These are phyloP conservation scores for Wickerhamiella kazuoi DNA, from an alignment of 805 yeast genomes.

Conservation along the genomic window DNA sequence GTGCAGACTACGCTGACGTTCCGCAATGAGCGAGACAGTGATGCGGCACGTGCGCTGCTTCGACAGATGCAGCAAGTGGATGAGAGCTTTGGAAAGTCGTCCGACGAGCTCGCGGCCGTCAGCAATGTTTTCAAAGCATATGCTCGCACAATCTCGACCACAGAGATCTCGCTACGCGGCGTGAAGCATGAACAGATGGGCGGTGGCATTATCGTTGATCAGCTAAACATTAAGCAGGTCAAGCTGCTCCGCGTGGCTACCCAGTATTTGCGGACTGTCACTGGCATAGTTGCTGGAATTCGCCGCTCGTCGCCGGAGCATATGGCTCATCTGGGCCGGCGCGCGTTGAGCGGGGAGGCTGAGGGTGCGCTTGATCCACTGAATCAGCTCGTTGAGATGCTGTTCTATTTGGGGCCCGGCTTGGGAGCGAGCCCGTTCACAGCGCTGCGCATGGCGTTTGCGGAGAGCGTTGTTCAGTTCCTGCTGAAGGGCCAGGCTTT, in stretches of 20 bases:
- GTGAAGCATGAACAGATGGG: constrained; percentile 10
- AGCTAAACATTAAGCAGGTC: constrained; percentile 16
- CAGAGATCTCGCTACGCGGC: constrained; percentile 14
- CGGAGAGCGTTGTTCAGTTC: not conserved
- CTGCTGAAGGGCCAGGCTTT: not conserved
- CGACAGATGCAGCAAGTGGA: constrained; percentile 9
- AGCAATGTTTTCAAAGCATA: constrained; percentile 4
- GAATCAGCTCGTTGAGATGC: constrained; percentile 1
- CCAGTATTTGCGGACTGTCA: constrained; percentile 9
- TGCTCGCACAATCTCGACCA: constrained; percentile 6
- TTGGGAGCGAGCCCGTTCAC: not conserved
- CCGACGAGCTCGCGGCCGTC: constrained; percentile 6
- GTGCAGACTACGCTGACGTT: not conserved
- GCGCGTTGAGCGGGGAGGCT: not conserved
- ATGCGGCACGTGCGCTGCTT: not conserved
- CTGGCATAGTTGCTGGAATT: constrained; percentile 7
- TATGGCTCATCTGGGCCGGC: not conserved
- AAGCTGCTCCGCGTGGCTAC: constrained; percentile 12
- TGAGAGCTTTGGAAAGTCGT: not conserved
- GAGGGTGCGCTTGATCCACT: not conserved
- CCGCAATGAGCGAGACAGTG: not conserved
- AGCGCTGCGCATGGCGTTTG: not conserved
- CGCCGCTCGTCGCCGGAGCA: too few species aligned
- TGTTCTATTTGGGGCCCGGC: not conserved
- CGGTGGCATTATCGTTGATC: constrained; percentile 34